Evolutionary conservation across 1,284 basidiomycete species (phyloP).

Genomic region (Pseudozyma tsukubaensis): DNA sequence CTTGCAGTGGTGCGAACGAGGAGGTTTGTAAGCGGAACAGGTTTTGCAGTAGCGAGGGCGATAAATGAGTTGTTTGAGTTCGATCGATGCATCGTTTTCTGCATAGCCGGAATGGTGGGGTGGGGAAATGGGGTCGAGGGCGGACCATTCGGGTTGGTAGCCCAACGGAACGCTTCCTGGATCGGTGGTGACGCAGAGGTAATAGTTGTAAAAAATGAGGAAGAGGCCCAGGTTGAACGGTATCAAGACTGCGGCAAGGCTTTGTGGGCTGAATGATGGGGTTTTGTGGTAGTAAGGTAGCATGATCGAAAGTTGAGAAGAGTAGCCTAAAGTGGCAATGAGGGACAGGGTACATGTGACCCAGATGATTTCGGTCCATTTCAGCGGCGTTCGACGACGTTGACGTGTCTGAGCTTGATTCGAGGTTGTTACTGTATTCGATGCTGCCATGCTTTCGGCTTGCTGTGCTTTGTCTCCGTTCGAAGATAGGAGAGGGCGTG

Average conservation of each 20-base stretch:
- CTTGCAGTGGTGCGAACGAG: constrained; percentile 68
- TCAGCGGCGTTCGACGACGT: constrained; percentile 39
- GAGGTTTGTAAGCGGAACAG: constrained; percentile 62
- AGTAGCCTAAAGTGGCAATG: constrained; percentile 57
- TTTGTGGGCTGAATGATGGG: constrained; percentile 69
- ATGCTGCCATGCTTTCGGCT: no score
- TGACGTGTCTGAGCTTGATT: no score
- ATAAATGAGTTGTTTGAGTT: constrained; percentile 41
- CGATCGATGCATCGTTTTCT: constrained; percentile 11
- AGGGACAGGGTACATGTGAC: constrained; percentile 25
- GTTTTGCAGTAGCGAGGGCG: constrained; percentile 59
- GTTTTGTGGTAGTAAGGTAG: constrained; percentile 57
- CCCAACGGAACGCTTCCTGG: constrained; percentile 59
- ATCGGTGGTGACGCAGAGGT: constrained; percentile 51
- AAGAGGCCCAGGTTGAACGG: constrained; percentile 82
- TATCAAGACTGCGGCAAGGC: constrained; percentile 78
- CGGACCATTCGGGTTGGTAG: constrained; percentile 57
- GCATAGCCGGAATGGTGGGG: background rate
- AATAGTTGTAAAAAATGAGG: constrained; percentile 61
- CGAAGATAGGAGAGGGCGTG: constrained; percentile 12
- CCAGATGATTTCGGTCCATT: constrained; percentile 48
- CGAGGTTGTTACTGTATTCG: no score
- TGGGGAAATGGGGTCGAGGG: constrained; percentile 23
- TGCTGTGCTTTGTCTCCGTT: background rate
- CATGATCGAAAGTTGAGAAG: constrained; percentile 62